Base-by-base conservation (phyloP, 306 rosid species). In the Medicago arabica region DNA sequence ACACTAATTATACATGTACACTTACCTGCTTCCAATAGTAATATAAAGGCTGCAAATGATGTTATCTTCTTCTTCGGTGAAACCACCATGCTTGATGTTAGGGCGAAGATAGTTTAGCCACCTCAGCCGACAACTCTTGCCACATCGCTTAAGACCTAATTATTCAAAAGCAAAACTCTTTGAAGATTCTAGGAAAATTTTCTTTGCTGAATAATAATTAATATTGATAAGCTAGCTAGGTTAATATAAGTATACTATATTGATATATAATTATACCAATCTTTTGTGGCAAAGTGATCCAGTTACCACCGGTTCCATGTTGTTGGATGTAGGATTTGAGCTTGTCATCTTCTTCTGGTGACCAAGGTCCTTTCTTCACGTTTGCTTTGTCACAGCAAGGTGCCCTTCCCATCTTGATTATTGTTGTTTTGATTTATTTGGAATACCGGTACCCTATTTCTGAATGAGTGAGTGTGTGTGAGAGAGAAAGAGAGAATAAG, bases 361-460 rank as follows among this genome's bases (percentile, higher is more conserved):
- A 46, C 51, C 51, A 46, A 46, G 51, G 51, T 46, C 51, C 51
- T 46, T 46, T 46, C 51, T 46, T 46, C 51, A 46, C 51, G 51
- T 46, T 46, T 46, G 51, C 51, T 46, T 46, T 46, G 51, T 46
- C 51, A 46, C 51, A 46, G n/a, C 51, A 46, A 46, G 51, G 51
- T 46, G 51, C 51, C 2, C 51, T 46, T 4, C 51, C 51, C 51
- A 46, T 46, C n/a, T 46, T 46, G 51, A 13, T 12, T 13, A 10
- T 44, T 44, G 6, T 44, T 44, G 50, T 44, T 44, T 14, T 43
- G 49, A 11, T 9, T 43, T 1, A 25, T 25, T 43, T 43, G 49
- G 5, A 11, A 4, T 43, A 43, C 11, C 15, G n/a, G n/a, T n/a
- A n/a, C n/a, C 49, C 15, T 43, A 1, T 44, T 46, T 46, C 51